Evolutionary conservation across 192 early-diverging fungal species (phyloP).

Genomic region (Backusella macrospora): DNA sequence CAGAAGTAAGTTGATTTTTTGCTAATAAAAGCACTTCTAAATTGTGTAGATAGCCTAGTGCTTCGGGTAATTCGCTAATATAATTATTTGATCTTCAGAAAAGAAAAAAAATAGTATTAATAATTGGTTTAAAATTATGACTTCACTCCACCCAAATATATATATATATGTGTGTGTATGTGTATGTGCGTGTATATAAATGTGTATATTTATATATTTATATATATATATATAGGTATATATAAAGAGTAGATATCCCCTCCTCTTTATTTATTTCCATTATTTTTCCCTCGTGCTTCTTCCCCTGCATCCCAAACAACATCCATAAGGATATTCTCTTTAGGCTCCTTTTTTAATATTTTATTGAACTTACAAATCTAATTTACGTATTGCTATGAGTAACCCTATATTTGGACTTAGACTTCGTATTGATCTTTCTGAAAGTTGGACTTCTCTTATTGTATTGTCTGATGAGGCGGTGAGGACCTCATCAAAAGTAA

Average conservation of each 20-base stretch:
- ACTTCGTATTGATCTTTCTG: constrained; percentile 51
- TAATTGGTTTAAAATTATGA: constrained; percentile 7
- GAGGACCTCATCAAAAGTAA: not conserved
- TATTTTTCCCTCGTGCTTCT: constrained; percentile 1
- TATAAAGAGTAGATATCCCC: not conserved
- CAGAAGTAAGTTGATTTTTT: constrained; percentile 58
- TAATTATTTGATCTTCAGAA: constrained; percentile 83
- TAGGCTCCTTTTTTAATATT: constrained; percentile 4
- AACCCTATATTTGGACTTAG: constrained; percentile 73
- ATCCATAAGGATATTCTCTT: constrained; percentile 7
- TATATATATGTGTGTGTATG: constrained; percentile 2
- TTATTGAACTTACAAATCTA: constrained; percentile 70
- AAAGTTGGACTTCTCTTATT: constrained; percentile 54
- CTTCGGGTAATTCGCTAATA: constrained; percentile 66
- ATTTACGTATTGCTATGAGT: constrained; percentile 55
- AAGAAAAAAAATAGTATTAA: constrained; percentile 16
- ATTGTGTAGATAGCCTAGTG: constrained; percentile 73
- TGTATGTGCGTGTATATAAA: too few species aligned
- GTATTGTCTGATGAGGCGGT: not conserved
- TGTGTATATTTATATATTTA: constrained; percentile 1
- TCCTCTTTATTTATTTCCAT: not conserved
- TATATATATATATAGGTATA: not conserved
- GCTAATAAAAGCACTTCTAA: constrained; percentile 63
- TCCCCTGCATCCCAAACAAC: constrained; percentile 18
- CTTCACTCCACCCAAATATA: not conserved